phyloP scores from a whole-genome alignment of 306 rosid genomes.

The Begonia loranthoides region DNA sequence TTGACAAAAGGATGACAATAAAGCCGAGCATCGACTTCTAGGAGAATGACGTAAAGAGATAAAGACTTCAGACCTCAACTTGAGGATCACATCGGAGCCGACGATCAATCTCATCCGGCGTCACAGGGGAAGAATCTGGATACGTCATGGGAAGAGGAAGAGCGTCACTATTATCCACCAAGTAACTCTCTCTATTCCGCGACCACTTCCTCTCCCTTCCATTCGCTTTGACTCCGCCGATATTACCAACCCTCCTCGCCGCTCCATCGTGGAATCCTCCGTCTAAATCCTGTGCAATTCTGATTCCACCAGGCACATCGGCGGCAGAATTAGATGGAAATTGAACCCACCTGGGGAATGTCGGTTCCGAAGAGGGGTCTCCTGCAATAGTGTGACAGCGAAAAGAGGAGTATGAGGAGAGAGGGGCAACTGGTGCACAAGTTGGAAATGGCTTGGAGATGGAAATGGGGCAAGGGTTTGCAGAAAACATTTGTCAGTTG shows the following conservation, averaged over 20 bases:
- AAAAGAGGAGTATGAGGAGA: slow-evolving; percentile 7
- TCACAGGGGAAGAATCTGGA: slow-evolving; percentile 64
- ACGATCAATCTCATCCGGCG: slow-evolving; percentile 55
- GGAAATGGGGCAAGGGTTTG: slow-evolving; percentile 23
- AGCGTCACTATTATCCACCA: slow-evolving; percentile 49
- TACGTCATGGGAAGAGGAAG: slow-evolving; percentile 85
- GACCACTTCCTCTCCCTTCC: slow-evolving; percentile 76
- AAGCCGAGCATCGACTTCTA: slow-evolving; percentile 3
- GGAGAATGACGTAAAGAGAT: no score
- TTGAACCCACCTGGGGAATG: slow-evolving; percentile 36
- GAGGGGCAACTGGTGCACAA: not conserved
- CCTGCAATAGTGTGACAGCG: slow-evolving; percentile 45
- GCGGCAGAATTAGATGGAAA: slow-evolving; percentile 28
- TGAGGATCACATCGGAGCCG: slow-evolving; percentile 67
- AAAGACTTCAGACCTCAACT: slow-evolving; percentile 31
- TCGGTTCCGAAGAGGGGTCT: slow-evolving; percentile 22
- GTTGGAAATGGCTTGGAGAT: slow-evolving; percentile 6
- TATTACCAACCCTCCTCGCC: slow-evolving; percentile 19
- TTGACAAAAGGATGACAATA: slow-evolving; percentile 2
- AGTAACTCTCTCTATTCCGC: slow-evolving; percentile 55
- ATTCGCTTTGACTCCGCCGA: slow-evolving; percentile 35
- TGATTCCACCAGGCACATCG: slow-evolving; percentile 24
- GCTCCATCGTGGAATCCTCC: slow-evolving; percentile 25
- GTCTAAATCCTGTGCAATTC: slow-evolving; percentile 29
- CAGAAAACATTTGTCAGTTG: slow-evolving; percentile 42